Evolutionary conservation across 371 early-diverging fungal species (phyloP).

Genomic region (Cokeromyces recurvatus): DNA sequence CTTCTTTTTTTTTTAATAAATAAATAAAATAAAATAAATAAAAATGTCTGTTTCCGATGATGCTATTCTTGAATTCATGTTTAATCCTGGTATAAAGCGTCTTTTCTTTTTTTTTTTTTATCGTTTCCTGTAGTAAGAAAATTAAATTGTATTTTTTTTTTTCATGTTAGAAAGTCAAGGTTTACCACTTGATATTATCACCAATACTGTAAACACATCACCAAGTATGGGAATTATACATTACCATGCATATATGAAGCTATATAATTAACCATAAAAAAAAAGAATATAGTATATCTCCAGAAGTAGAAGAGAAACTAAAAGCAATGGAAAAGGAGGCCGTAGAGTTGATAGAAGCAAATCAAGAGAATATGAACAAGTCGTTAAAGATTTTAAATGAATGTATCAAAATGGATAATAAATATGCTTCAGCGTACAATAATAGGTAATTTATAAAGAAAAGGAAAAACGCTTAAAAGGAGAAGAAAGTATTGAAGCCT

Average conservation of each 20-base stretch:
- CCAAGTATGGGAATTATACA: slow-evolving; percentile 16
- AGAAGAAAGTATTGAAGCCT: too few species aligned
- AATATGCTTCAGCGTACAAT: slow-evolving; percentile 81
- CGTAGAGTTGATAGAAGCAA: slow-evolving; percentile 41
- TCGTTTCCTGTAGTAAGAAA: too few species aligned
- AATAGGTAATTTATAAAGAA: too few species aligned
- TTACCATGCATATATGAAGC: too few species aligned
- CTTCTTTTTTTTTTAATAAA: too few species aligned
- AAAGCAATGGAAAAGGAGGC: slow-evolving; percentile 48
- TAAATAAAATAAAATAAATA: too few species aligned
- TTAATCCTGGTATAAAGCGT: slow-evolving; percentile 42
- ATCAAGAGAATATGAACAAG: slow-evolving; percentile 29
- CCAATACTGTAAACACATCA: slow-evolving; percentile 21
- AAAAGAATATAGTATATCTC: slow-evolving; percentile 26
- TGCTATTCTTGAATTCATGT: slow-evolving; percentile 42
- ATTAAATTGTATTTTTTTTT: too few species aligned
- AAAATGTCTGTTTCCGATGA: slow-evolving; percentile 34
- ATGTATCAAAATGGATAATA: slow-evolving; percentile 53
- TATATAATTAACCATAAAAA: too few species aligned
- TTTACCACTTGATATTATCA: slow-evolving; percentile 26
- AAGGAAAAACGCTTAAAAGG: too few species aligned
- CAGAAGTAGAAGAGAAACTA: slow-evolving; percentile 25
- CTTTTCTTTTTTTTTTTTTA: too few species aligned
- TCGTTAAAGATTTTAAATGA: slow-evolving; percentile 44
- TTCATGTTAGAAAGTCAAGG: slow-evolving; percentile 31